Conservation (phyloP, 2,329 filamentous ascomycete genomes). For the Juglanconis oblonga region DNA sequence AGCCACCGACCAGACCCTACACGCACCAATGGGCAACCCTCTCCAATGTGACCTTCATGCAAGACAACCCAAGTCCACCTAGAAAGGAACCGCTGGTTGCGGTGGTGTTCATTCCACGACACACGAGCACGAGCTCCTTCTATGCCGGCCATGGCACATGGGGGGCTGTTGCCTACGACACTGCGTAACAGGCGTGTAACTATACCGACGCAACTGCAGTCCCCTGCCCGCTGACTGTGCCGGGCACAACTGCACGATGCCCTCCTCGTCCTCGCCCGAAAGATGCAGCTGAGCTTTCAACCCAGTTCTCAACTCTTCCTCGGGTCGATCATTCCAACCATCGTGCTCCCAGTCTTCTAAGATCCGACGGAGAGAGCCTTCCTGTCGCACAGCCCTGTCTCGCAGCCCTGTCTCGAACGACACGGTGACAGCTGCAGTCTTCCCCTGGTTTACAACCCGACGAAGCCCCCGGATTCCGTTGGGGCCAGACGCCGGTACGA, state of each 20-base stretch:
- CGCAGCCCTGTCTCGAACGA: slow-evolving; percentile 4
- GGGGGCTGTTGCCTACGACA: neutral
- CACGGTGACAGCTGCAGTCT: slow-evolving; percentile 13
- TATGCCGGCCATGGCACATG: neutral
- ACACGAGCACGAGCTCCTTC: slow-evolving; percentile 3
- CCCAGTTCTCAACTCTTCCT: neutral
- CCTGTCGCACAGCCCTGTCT: slow-evolving; percentile 4
- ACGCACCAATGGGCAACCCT: slow-evolving; percentile 6
- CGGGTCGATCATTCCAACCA: neutral
- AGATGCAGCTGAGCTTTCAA: neutral
- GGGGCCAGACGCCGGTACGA: neutral
- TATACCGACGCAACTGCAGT: neutral
- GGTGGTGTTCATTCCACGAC: slow-evolving; percentile 3
- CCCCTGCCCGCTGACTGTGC: neutral
- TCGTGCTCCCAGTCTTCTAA: neutral
- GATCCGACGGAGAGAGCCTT: neutral
- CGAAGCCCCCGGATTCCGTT: slow-evolving; percentile 3
- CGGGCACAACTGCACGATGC: neutral
- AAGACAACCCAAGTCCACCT: slow-evolving; percentile 9
- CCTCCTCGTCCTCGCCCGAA: neutral
- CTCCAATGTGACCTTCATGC: slow-evolving; percentile 14
- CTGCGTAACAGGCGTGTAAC: neutral
- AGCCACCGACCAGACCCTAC: neutral
- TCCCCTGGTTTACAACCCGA: slow-evolving; percentile 1
- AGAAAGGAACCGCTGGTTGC: slow-evolving; percentile 1